Percentiles rank a stretch among this genome's conserved stretches.
Evolutionary conservation across 1,139 yeast genomes (phyloP).

Genomic region (Suhomyces bokatorum): DNA sequence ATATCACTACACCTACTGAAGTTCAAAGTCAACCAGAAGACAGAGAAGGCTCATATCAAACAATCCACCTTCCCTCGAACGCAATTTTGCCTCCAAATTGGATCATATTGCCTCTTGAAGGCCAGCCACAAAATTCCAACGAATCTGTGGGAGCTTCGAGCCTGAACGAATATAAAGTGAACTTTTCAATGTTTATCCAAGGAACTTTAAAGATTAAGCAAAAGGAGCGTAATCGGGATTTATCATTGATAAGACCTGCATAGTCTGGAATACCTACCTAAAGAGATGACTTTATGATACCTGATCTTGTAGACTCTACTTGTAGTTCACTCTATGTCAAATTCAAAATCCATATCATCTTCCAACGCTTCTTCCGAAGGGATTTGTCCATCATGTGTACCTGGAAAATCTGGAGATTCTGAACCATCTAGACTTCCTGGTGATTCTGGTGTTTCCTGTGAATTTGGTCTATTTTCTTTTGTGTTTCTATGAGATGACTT

Average conservation of each 20-base stretch:
- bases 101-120: conserved; percentile 32
- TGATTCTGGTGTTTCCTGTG: too few species aligned
- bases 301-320: neutral
- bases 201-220: conserved; percentile 10
- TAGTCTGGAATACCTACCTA: neutral
- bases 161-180: conserved; percentile 8
- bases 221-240: conserved; percentile 5
- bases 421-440: too few species aligned
- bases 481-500: neutral
- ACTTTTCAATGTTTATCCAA: conserved; percentile 10
- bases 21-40: conserved; percentile 1
- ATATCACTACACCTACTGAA: neutral
- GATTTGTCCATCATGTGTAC: neutral
- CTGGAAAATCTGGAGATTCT: neutral
- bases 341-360: conserved; percentile 29
- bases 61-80: conserved; percentile 24
- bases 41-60: conserved; percentile 18
- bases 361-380: conserved; percentile 11
- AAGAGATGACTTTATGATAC: neutral
- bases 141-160: neutral
- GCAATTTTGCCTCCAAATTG: conserved; percentile 40
- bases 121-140: neutral
- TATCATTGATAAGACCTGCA: conserved; percentile 8
- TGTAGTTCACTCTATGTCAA: conserved; percentile 25
- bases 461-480: too few species aligned